phyloP scores from a whole-genome alignment of 108 stramenopile genomes.

The Discostella pseudostelligera region DNA sequence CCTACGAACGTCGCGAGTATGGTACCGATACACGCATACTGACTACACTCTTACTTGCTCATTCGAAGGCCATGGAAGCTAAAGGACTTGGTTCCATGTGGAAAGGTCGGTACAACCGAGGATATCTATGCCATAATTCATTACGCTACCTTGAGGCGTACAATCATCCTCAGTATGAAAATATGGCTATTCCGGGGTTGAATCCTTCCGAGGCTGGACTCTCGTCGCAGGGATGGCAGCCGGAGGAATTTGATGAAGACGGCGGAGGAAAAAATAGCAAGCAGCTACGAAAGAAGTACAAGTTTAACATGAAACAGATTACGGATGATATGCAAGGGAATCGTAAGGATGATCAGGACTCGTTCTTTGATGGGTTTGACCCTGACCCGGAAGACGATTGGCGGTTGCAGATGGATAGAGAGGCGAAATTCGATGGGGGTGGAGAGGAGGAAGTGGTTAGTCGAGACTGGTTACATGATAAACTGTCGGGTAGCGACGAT shows the following conservation, averaged over 20 bases:
- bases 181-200: constrained; percentile 69
- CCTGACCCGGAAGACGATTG: constrained; percentile 20
- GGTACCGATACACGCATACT: constrained; percentile 69
- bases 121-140: constrained; percentile 76
- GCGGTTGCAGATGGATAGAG: constrained; percentile 6
- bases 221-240: constrained; percentile 42
- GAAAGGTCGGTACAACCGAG: constrained; percentile 71
- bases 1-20: constrained; percentile 71
- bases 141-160: constrained; percentile 63
- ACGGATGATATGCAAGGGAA: constrained; percentile 41
- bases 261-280: constrained; percentile 22
- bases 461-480: constrained; percentile 33
- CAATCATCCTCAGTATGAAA: constrained; percentile 56
- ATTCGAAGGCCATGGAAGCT: constrained; percentile 65
- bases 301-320: constrained; percentile 39
- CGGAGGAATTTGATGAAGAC: constrained; percentile 39
- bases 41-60: constrained; percentile 63
- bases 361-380: constrained; percentile 35
- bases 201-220: constrained; percentile 52
- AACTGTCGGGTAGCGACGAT: constrained; percentile 5
- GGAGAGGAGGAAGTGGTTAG: constrained; percentile 9
- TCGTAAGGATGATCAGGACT: constrained; percentile 40
- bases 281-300: constrained; percentile 42
- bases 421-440: constrained; percentile 1
- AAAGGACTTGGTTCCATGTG: constrained; percentile 81